Base-by-base conservation (phyloP, 768 basidiomycete genomes). In the Serendipita sp. region DNA sequence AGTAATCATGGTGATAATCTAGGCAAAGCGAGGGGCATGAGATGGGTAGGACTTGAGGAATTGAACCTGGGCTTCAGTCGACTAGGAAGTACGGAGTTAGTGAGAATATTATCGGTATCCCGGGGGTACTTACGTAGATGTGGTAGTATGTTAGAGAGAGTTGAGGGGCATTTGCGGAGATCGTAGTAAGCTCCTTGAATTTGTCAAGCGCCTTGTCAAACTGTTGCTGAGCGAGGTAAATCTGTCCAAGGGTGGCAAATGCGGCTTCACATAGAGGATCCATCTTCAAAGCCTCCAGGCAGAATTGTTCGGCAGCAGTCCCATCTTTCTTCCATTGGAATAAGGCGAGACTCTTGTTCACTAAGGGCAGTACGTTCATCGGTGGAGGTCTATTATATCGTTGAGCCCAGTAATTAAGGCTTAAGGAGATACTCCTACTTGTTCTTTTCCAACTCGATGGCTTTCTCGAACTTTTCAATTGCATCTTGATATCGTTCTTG, bases 201-300 rank as follows among this genome's bases (percentile, higher is more conserved):
- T 91, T 85, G 70, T 84, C 80, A 66, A 92, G 83, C 1, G 95
- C 96, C 66, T 85, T 80, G 45, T 88, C 83, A 66, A 96, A 85
- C 76, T 89, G 88, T 71, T 86, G 85, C 75, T 94, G 91, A 75
- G 98, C 95, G 67, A 98, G 74, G 66, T 82, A 84, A 23, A 99
- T 80, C 74, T 99, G 96, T 2, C 95, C 95, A 34, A 98, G 83
- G 0, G 94, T 97, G 16, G 92, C 91, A 3, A 98, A 86, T 0
- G 95, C 96, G 10, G 95, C 91, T 72, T 99, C 96, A 74, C 95
- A 98, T 68, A 93, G 92, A 10, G 89, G 79, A 74, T 99, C 96
- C 64, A 93, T 82, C 58, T 79, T 76, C 23, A 99, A 79, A 0
- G 96, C 96, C 73, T 98, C 89, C 65, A 85, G 78, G 72, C 92